Conservation (phyloP, 2,329 filamentous ascomycete species). For the Incumbomyces delicatus region DNA sequence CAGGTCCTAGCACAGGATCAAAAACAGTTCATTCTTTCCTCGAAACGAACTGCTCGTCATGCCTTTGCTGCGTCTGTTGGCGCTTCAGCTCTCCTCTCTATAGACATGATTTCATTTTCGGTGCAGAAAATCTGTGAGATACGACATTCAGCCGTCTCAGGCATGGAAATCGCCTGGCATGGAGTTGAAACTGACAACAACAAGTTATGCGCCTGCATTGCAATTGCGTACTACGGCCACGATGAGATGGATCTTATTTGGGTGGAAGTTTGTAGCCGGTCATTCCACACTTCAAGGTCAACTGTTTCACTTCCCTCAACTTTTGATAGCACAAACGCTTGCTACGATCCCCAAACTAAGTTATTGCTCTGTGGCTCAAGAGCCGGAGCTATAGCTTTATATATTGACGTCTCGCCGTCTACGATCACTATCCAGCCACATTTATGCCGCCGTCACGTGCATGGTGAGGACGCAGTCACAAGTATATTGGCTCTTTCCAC, state of each 20-base stretch:
- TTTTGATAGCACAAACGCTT: conserved; percentile 45
- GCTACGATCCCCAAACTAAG: conserved; percentile 17
- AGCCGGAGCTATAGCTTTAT: conserved; percentile 44
- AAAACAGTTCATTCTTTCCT: no score
- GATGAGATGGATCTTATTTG: conserved; percentile 1
- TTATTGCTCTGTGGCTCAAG: conserved; percentile 47
- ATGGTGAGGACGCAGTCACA: conserved; percentile 58
- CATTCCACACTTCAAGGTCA: not conserved
- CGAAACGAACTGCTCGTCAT: no score
- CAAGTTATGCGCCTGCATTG: not conserved
- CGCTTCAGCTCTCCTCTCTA: no score
- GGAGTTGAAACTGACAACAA: not conserved
- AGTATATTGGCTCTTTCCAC: conserved; percentile 45
- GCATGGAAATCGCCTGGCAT: not conserved
- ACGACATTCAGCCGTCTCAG: not conserved
- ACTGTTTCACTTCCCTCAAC: conserved; percentile 30
- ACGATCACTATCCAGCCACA: conserved; percentile 13
- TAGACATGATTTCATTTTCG: no score
- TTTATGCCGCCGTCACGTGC: conserved; percentile 24
- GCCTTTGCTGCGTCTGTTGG: no score
- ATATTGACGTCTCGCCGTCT: conserved; percentile 23
- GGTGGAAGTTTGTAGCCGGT: not conserved
- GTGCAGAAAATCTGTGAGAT: not conserved
- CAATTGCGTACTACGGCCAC: not conserved
- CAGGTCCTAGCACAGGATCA: not conserved